These are phyloP conservation scores for Striga hermonthica DNA, from an alignment of 305 asterid species.

Conservation along the genomic window DNA sequence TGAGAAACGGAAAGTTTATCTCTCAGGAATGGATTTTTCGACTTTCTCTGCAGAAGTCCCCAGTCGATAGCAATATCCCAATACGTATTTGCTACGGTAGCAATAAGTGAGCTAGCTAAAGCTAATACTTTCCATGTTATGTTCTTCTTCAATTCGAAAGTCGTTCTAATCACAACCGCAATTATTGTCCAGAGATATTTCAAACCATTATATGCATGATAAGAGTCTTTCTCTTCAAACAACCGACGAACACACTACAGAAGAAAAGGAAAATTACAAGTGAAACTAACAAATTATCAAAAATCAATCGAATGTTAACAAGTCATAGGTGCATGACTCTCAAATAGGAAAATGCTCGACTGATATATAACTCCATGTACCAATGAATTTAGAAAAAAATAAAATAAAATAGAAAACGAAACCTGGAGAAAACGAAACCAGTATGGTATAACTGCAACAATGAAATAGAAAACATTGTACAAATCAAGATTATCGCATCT, in stretches of 20 bases:
- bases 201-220: conserved; percentile 58
- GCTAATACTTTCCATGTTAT: conserved; percentile 60
- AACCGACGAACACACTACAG: conserved; percentile 71
- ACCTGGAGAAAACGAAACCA: conserved; percentile 94
- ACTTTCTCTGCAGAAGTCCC: conserved; percentile 69
- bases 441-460: conserved; percentile 68
- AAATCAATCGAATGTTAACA: no score
- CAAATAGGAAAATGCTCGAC: no score
- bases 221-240: conserved; percentile 56
- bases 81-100: conserved; percentile 56
- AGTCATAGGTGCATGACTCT: no score
- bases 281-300: no score
- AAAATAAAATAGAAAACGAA: not conserved
- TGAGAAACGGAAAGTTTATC: conserved; percentile 53
- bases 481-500: conserved; percentile 46
- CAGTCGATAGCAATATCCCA: conserved; percentile 86
- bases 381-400: no score
- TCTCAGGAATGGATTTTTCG: conserved; percentile 59
- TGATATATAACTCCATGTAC: no score
- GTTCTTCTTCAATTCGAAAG: conserved; percentile 52
- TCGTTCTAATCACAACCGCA: conserved; percentile 66
- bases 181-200: conserved; percentile 71
- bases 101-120: conserved; percentile 53
- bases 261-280: no score
- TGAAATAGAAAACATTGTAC: conserved; percentile 60